These are phyloP conservation scores for Acer saccharum DNA, from an alignment of 345 rosid genomes.

Conservation along the genomic window DNA sequence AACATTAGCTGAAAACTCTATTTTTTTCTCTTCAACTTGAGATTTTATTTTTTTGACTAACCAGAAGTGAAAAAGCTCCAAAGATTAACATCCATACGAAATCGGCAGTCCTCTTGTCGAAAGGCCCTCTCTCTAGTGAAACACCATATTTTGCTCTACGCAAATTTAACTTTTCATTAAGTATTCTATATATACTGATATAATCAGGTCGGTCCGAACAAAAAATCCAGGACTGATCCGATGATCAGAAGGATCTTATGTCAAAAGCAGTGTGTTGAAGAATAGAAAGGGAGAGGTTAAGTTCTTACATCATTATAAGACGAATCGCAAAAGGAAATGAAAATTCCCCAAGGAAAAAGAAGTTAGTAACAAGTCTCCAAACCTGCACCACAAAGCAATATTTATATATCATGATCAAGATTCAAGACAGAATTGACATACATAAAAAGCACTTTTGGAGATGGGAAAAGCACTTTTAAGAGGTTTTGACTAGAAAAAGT, in stretches of 20 bases:
- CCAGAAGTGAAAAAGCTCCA: conserved; percentile 69
- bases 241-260: no score
- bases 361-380: conserved; percentile 66
- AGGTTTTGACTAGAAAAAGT: not conserved
- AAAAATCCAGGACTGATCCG: no score
- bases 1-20: not conserved
- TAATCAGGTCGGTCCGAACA: no score
- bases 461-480: not conserved
- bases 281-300: no score
- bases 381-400: conserved; percentile 34
- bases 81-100: conserved; percentile 70
- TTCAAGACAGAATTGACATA: not conserved
- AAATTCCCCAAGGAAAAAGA: conserved; percentile 61
- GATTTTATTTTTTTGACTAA: conserved; percentile 15
- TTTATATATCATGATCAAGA: not conserved
- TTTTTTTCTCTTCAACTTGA: not conserved
- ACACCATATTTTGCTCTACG: conserved; percentile 67
- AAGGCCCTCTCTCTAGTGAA: conserved; percentile 60
- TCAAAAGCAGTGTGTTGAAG: no score
- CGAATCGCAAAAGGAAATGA: conserved; percentile 58
- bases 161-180: not conserved
- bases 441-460: not conserved
- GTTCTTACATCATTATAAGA: conserved; percentile 56
- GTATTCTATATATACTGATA: not conserved
- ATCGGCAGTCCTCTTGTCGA: conserved; percentile 72